phyloP scores from a whole-genome alignment of 1,284 basidiomycete genomes.

The Leccinum colubrinum region DNA sequence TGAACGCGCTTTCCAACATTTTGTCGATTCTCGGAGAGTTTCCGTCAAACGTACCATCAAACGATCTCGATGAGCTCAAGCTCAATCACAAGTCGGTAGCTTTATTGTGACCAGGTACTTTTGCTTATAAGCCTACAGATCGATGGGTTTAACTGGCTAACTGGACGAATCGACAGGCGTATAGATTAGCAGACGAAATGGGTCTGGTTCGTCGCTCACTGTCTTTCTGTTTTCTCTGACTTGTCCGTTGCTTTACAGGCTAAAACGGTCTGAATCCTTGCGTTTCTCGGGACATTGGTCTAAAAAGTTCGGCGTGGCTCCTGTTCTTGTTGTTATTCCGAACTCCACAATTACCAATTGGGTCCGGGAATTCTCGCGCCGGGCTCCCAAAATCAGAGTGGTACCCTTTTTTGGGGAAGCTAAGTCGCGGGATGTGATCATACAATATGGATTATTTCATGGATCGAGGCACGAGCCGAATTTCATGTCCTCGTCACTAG shows the following conservation, averaged over 20 bases:
- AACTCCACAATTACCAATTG: constrained; percentile 92
- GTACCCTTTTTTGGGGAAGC: constrained; percentile 83
- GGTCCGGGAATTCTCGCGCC: constrained; percentile 87
- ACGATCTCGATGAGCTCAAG: constrained; percentile 39
- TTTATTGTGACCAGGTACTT: background rate
- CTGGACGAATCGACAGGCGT: constrained; percentile 85
- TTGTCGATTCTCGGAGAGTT: constrained; percentile 63
- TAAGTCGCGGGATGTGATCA: constrained; percentile 78
- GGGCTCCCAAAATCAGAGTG: constrained; percentile 82
- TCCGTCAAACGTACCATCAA: constrained; percentile 46
- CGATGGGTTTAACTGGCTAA: constrained; percentile 96
- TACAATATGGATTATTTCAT: constrained; percentile 81
- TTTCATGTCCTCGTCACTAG: constrained; percentile 89
- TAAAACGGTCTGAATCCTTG: constrained; percentile 72
- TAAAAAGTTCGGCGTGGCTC: constrained; percentile 59
- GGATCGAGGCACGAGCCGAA: constrained; percentile 48
- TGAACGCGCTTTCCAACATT: constrained; percentile 60
- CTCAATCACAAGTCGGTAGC: constrained; percentile 73
- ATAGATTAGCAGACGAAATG: constrained; percentile 99
- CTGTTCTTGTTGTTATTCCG: constrained; percentile 89
- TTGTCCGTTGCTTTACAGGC: constrained; percentile 47
- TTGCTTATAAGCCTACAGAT: constrained; percentile 47
- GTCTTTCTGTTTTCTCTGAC: constrained; percentile 6
- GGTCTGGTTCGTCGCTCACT: constrained; percentile 58
- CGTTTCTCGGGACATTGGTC: constrained; percentile 81